Evolutionary conservation across 2,329 filamentous ascomycete species (phyloP).

Genomic region (Kalaharituber pfeilii): DNA sequence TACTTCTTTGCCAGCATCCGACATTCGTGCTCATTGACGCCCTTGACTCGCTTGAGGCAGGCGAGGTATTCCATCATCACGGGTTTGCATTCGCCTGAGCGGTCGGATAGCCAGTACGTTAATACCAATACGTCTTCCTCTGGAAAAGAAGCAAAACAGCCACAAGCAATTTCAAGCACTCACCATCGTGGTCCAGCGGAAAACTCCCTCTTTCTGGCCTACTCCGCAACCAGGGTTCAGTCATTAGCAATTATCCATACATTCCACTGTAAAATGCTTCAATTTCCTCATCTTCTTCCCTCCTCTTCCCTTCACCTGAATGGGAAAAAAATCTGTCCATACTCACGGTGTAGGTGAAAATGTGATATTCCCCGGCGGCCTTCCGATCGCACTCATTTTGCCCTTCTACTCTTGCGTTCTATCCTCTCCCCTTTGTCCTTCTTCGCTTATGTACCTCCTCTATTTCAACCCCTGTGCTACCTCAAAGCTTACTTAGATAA

Average conservation of each 20-base stretch:
- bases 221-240: no score
- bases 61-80: slow-evolving; percentile 71
- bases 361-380: neutral
- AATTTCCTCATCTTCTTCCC: neutral
- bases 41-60: slow-evolving; percentile 70
- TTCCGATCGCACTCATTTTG: neutral
- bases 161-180: slow-evolving; percentile 13
- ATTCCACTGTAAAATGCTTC: neutral
- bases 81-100: slow-evolving; percentile 71
- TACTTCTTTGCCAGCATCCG: slow-evolving; percentile 75
- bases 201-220: slow-evolving; percentile 87
- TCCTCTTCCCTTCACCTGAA: neutral
- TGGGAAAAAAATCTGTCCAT: neutral
- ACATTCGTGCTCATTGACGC: slow-evolving; percentile 74
- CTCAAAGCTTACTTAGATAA: no score
- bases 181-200: slow-evolving; percentile 84
- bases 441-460: no score
- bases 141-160: neutral
- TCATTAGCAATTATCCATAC: slow-evolving; percentile 7
- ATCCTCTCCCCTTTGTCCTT: no score
- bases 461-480: no score
- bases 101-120: no score
- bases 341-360: neutral
- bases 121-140: neutral
- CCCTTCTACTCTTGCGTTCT: no score